Evolutionary conservation across 139 green algal species (phyloP).

Genomic region (Haematococcus lacustris): DNA sequence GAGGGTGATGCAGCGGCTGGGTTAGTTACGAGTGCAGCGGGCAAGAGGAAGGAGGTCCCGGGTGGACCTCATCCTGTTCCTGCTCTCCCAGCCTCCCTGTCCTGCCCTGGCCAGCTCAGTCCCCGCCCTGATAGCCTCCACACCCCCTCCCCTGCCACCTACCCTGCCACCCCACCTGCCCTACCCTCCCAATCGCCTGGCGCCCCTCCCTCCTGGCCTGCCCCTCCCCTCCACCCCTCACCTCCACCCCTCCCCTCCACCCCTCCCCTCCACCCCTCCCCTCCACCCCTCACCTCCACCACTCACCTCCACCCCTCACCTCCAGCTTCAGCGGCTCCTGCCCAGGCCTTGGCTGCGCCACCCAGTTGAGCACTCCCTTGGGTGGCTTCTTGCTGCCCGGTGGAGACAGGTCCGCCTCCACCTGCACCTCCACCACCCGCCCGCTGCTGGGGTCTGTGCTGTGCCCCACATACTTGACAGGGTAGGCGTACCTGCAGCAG

Average conservation of each 20-base stretch:
- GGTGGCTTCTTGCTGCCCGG: constrained; percentile 61
- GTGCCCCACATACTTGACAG: constrained; percentile 69
- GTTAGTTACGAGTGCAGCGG: too few species aligned
- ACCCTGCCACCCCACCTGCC: too few species aligned
- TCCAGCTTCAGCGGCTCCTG: constrained; percentile 55
- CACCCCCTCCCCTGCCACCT: neutral
- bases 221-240: neutral
- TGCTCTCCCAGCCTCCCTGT: too few species aligned
- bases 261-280: too few species aligned
- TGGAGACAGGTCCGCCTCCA: constrained; percentile 38
- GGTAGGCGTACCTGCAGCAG: constrained; percentile 77
- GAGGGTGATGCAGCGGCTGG: too few species aligned
- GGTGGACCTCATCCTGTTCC: neutral
- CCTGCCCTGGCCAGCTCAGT: neutral
- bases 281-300: too few species aligned
- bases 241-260: too few species aligned
- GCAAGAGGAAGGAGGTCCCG: too few species aligned
- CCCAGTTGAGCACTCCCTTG: constrained; percentile 97
- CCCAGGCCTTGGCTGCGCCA: constrained; percentile 67
- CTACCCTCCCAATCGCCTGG: neutral
- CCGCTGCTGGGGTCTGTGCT: constrained; percentile 37
- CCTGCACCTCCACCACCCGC: constrained; percentile 61
- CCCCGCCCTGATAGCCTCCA: neutral
- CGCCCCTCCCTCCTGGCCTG: neutral
- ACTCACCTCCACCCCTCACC: too few species aligned